Evolutionary conservation across 176 grass and related monocot species (phyloP).

Genomic region (Guadua angustifolia): DNA sequence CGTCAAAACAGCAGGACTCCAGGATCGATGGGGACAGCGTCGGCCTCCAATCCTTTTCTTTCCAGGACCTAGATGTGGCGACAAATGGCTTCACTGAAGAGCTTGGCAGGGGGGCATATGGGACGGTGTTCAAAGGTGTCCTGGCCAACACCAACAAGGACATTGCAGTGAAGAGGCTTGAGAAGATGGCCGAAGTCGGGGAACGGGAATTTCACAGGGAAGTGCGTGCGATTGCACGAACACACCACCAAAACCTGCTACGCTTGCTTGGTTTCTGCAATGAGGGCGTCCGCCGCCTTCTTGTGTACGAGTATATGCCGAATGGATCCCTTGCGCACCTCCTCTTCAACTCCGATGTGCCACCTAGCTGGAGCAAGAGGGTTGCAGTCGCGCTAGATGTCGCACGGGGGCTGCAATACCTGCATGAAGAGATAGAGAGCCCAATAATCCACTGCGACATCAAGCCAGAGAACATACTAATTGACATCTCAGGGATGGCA

Average conservation of each 20-base stretch:
- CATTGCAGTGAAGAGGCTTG: slow-evolving; percentile 57
- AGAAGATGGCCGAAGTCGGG: slow-evolving; percentile 49
- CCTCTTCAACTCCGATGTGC: slow-evolving; percentile 36
- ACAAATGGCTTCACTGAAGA: slow-evolving; percentile 41
- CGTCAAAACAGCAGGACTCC: neutral
- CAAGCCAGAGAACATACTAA: slow-evolving; percentile 53
- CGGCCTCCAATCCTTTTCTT: slow-evolving; percentile 34
- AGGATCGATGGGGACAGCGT: slow-evolving; percentile 9
- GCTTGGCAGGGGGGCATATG: slow-evolving; percentile 48
- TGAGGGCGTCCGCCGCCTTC: slow-evolving; percentile 37
- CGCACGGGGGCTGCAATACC: slow-evolving; percentile 40
- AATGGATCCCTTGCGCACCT: neutral
- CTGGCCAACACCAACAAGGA: slow-evolving; percentile 7
- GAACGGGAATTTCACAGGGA: slow-evolving; percentile 54
- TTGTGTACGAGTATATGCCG: slow-evolving; percentile 15
- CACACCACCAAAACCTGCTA: slow-evolving; percentile 64
- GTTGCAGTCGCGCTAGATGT: slow-evolving; percentile 32
- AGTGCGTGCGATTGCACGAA: slow-evolving; percentile 45
- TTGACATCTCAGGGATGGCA: slow-evolving; percentile 31
- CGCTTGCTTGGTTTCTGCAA: slow-evolving; percentile 61
- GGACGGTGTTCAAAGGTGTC: slow-evolving; percentile 48
- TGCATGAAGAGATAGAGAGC: slow-evolving; percentile 35
- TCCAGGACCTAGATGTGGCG: slow-evolving; percentile 32
- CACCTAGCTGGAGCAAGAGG: slow-evolving; percentile 43
- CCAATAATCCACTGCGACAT: slow-evolving; percentile 50